phyloP scores from a whole-genome alignment of 306 rosid species.

The Acacia confusa region DNA sequence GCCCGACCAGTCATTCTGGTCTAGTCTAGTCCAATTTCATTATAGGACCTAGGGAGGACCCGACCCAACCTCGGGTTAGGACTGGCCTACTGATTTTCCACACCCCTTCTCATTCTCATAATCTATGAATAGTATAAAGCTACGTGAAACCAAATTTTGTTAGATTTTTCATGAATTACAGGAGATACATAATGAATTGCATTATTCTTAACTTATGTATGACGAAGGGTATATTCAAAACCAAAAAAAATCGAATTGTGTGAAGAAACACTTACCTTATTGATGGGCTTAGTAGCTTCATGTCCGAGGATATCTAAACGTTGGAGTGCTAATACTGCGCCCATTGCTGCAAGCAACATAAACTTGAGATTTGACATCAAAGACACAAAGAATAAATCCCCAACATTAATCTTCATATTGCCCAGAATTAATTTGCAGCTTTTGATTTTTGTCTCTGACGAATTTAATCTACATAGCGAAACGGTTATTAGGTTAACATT shows the following conservation, averaged over 20 bases:
- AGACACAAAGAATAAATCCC: background rate
- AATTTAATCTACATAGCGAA: background rate
- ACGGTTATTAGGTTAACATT: background rate
- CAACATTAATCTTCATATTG: background rate
- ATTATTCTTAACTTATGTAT: no score
- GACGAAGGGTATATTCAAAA: background rate
- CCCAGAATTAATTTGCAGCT: background rate
- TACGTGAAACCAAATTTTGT: no score
- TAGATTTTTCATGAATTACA: no score
- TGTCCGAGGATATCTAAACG: background rate
- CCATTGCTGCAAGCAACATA: background rate
- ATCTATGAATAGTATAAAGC: no score
- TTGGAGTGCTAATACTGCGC: background rate
- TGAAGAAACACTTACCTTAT: background rate
- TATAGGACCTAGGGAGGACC: no score
- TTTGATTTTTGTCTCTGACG: background rate
- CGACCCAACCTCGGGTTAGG: no score
- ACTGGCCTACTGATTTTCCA: no score
- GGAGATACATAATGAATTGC: background rate
- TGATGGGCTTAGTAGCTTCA: conserved; percentile 4
- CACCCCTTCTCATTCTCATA: no score
- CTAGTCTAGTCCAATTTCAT: no score
- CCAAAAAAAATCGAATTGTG: background rate
- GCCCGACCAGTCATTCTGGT: no score
- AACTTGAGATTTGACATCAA: conserved; percentile 2